Evolutionary conservation across 441 rosid species (phyloP).

Genomic region (Eutrema salsugineum): DNA sequence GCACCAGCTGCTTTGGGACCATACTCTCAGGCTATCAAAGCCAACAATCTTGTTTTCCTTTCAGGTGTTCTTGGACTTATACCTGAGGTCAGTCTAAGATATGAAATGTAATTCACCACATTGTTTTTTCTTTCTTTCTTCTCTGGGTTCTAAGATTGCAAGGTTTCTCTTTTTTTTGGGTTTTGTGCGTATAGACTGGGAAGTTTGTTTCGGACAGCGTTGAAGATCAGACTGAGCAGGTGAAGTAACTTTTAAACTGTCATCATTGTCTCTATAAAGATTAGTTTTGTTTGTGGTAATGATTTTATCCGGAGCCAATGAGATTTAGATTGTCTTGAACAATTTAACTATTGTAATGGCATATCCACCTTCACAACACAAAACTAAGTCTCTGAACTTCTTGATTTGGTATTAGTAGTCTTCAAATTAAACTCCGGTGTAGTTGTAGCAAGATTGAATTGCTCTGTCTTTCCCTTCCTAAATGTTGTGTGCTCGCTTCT

Average conservation of each 20-base stretch:
- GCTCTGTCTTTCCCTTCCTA: not conserved
- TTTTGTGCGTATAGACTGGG: constrained; percentile 52
- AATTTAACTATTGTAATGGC: not conserved
- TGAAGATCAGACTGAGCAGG: constrained; percentile 92
- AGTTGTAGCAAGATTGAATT: not conserved
- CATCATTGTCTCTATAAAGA: not conserved
- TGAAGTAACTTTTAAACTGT: constrained; percentile 26
- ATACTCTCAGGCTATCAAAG: constrained; percentile 90
- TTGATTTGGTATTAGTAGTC: not conserved
- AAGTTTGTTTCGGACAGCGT: constrained; percentile 60
- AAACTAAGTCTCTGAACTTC: not conserved
- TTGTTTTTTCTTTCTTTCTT: not conserved
- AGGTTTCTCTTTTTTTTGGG: not conserved
- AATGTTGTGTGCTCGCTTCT: constrained; percentile 8
- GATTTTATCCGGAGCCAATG: not conserved
- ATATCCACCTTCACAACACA: not conserved
- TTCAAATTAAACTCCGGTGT: not conserved
- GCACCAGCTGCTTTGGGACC: constrained; percentile 98
- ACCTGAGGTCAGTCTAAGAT: constrained; percentile 63
- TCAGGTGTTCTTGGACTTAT: constrained; percentile 89
- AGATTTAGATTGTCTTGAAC: not conserved
- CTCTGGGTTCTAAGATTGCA: not conserved
- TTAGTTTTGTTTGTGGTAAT: constrained; percentile 7
- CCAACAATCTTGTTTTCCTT: constrained; percentile 69
- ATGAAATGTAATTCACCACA: not conserved